These are phyloP conservation scores for Venturia oleaginea DNA, from an alignment of 2,329 filamentous ascomycete species.

Conservation along the genomic window DNA sequence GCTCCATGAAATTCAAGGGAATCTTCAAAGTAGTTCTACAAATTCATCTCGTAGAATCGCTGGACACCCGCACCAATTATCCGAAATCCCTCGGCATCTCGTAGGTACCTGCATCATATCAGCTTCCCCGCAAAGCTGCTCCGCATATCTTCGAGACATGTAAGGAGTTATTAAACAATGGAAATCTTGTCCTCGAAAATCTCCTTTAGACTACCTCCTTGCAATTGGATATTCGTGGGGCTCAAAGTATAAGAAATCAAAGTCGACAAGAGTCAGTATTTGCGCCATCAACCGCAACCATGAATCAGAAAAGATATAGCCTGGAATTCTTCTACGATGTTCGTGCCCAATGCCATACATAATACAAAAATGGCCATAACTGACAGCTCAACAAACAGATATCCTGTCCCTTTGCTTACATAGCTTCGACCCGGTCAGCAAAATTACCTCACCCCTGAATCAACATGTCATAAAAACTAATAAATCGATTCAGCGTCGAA, in stretches of 20 bases:
- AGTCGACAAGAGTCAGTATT: neutral
- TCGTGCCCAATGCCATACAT: neutral
- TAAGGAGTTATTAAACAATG: neutral
- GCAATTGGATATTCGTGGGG: neutral
- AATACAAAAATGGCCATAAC: slow-evolving; percentile 2
- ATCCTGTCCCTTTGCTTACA: slow-evolving; percentile 31
- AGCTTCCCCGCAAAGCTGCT: neutral
- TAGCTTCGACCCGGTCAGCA: slow-evolving; percentile 22
- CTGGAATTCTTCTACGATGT: slow-evolving; percentile 25
- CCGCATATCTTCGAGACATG: neutral
- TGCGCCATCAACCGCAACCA: neutral
- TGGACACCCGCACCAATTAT: no score
- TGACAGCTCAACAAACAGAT: slow-evolving; percentile 18
- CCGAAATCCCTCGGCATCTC: neutral
- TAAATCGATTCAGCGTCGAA: slow-evolving; percentile 17
- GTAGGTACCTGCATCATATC: neutral
- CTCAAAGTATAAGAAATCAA: neutral
- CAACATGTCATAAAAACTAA: neutral
- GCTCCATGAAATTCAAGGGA: no score
- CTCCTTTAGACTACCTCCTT: neutral
- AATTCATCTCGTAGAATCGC: no score
- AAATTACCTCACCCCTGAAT: neutral
- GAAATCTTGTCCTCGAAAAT: no score
- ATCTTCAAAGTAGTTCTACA: no score
- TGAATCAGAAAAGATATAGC: neutral